Percentiles rank a stretch among this genome's conserved stretches.
These are phyloP conservation scores for Blastobotrys buckinghamii DNA, from an alignment of 1,139 yeast genomes.

Conservation along the genomic window DNA sequence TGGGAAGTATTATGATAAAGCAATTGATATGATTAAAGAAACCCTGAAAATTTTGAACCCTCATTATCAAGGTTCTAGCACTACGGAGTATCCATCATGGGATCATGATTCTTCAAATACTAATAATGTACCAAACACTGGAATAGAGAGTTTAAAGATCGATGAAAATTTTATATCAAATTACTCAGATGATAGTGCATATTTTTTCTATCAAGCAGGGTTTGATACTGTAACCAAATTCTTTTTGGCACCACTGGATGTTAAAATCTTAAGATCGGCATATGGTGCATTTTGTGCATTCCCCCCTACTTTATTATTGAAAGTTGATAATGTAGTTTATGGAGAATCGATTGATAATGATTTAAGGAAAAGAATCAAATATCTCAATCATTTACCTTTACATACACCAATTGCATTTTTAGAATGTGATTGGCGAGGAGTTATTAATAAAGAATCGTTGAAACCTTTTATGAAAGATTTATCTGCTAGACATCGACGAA, in stretches of 20 bases:
- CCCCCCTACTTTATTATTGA: constrained; percentile 58
- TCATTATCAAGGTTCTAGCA: no score
- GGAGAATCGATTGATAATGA: constrained; percentile 52
- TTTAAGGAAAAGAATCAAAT: constrained; percentile 59
- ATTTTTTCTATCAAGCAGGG: constrained; percentile 66
- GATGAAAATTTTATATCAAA: neutral
- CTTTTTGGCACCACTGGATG: constrained; percentile 73
- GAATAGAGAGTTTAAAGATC: neutral
- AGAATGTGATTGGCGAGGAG: constrained; percentile 75
- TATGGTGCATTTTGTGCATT: constrained; percentile 58
- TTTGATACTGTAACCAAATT: constrained; percentile 60
- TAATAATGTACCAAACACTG: no score
- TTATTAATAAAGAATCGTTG: constrained; percentile 49
- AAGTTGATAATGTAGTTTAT: constrained; percentile 63
- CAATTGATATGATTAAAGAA: constrained; percentile 49
- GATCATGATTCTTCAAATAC: neutral
- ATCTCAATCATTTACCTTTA: constrained; percentile 71
- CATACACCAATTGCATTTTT: constrained; percentile 82
- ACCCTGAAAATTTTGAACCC: neutral
- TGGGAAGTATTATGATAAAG: constrained; percentile 51
- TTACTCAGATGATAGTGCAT: constrained; percentile 38
- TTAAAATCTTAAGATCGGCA: constrained; percentile 59
- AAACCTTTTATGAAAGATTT: constrained; percentile 54
- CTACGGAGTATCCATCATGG: neutral
- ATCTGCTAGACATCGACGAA: constrained; percentile 49